These are phyloP conservation scores for Vitellaria paradoxa DNA, from an alignment of 179 eudicot genomes.

Conservation along the genomic window DNA sequence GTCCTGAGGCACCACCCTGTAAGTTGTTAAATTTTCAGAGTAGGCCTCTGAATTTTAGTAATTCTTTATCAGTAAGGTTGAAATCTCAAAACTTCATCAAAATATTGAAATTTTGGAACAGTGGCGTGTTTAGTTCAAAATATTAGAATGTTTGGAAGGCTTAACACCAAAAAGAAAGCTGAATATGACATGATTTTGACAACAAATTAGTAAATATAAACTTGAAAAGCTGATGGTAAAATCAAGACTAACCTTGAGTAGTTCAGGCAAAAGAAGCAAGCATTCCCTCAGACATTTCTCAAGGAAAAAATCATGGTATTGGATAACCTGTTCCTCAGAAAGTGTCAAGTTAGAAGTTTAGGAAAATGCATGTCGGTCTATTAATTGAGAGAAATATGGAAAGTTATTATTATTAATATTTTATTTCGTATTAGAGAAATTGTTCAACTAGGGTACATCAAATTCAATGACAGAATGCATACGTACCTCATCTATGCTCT, in stretches of 20 bases:
- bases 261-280: constrained; percentile 89
- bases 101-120: neutral
- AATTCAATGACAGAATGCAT: neutral
- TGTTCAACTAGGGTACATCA: neutral
- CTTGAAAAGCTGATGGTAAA: neutral
- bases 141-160: neutral
- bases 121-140: neutral
- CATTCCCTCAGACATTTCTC: constrained; percentile 94
- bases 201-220: neutral
- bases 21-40: neutral
- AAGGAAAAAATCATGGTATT: constrained; percentile 83
- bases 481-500: constrained; percentile 92
- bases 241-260: constrained; percentile 58
- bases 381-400: neutral
- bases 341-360: constrained; percentile 9
- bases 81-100: neutral
- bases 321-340: constrained; percentile 65
- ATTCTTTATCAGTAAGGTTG: neutral
- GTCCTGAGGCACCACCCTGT: neutral
- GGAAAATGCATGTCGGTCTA: neutral
- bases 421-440: neutral
- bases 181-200: neutral
- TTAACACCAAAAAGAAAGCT: neutral
- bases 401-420: no score
- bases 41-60: neutral